phyloP scores from a whole-genome alignment of 1,284 basidiomycete species.

The Microbotryum intermedium region DNA sequence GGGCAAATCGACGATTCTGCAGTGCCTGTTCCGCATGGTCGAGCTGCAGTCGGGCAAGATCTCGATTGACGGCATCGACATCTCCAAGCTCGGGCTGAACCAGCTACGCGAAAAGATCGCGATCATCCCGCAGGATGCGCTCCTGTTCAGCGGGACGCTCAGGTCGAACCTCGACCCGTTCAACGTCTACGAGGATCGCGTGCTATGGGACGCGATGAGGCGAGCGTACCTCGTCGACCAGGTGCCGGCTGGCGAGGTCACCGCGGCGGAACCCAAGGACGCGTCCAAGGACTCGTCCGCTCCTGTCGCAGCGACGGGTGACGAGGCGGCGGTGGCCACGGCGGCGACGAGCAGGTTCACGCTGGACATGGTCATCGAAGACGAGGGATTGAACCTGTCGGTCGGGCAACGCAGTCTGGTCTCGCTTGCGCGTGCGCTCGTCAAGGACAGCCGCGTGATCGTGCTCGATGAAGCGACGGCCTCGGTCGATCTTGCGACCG shows the following conservation, averaged over 20 bases:
- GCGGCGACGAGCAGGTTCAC: slow-evolving; percentile 49
- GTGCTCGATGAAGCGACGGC: slow-evolving; percentile 56
- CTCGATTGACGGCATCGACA: slow-evolving; percentile 42
- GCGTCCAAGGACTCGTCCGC: background rate
- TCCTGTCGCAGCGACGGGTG: background rate
- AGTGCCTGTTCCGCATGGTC: slow-evolving; percentile 50
- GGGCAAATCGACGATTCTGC: slow-evolving; percentile 60
- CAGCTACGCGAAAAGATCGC: slow-evolving; percentile 44
- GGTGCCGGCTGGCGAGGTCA: background rate
- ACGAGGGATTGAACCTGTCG: slow-evolving; percentile 74
- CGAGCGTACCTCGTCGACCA: slow-evolving; percentile 33
- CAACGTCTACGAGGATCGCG: slow-evolving; percentile 47
- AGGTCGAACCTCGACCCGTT: slow-evolving; percentile 62
- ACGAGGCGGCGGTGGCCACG: slow-evolving; percentile 29
- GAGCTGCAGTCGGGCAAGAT: slow-evolving; percentile 32
- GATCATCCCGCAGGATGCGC: slow-evolving; percentile 77
- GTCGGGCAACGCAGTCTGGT: slow-evolving; percentile 60
- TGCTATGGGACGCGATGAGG: slow-evolving; percentile 35
- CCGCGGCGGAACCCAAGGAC: background rate
- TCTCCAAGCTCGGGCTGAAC: slow-evolving; percentile 46
- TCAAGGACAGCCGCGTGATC: slow-evolving; percentile 65
- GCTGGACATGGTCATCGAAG: slow-evolving; percentile 70
- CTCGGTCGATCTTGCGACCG: slow-evolving; percentile 57
- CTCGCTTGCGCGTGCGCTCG: slow-evolving; percentile 69
- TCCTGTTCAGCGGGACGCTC: slow-evolving; percentile 56